A percentile compares a stretch with the other conserved stretches of the same genome.
These are phyloP conservation scores for Irpex rosettiformis DNA, from an alignment of 1,284 basidiomycete genomes.

Conservation along the genomic window DNA sequence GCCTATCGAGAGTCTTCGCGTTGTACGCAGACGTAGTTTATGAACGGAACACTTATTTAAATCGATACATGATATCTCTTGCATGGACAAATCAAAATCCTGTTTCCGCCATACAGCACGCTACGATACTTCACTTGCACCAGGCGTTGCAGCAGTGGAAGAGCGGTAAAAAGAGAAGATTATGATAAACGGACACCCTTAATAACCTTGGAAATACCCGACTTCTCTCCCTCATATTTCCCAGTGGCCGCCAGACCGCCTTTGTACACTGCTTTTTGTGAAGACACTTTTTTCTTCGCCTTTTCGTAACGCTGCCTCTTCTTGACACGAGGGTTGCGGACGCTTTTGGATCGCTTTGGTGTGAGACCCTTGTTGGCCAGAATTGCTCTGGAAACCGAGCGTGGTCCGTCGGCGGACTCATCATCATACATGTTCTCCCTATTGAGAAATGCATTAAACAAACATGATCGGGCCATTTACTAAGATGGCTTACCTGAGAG, in stretches of 20 bases:
- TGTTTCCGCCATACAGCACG: no score
- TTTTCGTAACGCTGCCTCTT: constrained; percentile 90
- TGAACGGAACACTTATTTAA: neutral
- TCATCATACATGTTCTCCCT: constrained; percentile 53
- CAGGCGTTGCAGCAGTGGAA: no score
- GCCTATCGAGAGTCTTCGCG: neutral
- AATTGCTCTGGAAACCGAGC: constrained; percentile 85
- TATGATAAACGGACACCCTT: constrained; percentile 70
- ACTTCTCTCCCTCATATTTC: constrained; percentile 68
- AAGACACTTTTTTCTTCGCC: constrained; percentile 87
- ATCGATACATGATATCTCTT: neutral
- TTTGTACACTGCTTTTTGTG: constrained; percentile 87
- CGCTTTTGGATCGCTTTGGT: constrained; percentile 78
- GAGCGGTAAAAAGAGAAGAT: neutral
- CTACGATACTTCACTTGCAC: no score
- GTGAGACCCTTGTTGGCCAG: constrained; percentile 92
- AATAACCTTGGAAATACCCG: constrained; percentile 84
- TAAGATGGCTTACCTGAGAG: constrained; percentile 59
- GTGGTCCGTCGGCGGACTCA: constrained; percentile 62
- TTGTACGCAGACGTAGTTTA: neutral
- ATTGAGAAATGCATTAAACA: constrained; percentile 2
- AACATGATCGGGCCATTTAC: no score
- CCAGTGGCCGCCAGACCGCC: constrained; percentile 68
- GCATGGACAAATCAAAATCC: neutral
- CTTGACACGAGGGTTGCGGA: constrained; percentile 95